phyloP scores from a whole-genome alignment of 1,284 basidiomycete species.

The Leccinum angustisporum region DNA sequence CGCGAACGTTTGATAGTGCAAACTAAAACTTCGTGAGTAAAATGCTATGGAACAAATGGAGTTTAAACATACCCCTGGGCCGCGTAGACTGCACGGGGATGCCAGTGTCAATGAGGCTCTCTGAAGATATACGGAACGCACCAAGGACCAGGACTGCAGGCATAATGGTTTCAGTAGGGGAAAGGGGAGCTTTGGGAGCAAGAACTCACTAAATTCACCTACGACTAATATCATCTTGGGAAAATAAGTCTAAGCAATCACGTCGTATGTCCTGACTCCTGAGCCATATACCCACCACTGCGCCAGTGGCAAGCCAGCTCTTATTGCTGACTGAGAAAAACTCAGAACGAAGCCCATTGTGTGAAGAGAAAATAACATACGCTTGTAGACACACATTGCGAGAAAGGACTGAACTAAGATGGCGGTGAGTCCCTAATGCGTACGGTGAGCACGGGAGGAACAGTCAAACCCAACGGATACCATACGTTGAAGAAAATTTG shows the following conservation, averaged over 20 bases:
- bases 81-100: conserved; percentile 37
- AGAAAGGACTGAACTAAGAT: conserved; percentile 41
- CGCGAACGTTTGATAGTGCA: conserved; percentile 38
- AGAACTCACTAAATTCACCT: conserved; percentile 50
- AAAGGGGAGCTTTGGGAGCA: background rate
- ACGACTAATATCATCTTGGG: conserved; percentile 40
- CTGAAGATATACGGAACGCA: conserved; percentile 14
- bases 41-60: background rate
- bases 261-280: too few relatives aligned
- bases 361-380: conserved; percentile 16
- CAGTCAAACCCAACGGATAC: background rate
- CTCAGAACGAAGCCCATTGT: background rate
- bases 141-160: conserved; percentile 20
- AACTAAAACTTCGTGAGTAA: conserved; percentile 19
- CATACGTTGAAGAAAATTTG: conserved; percentile 41
- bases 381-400: conserved; percentile 32
- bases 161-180: conserved; percentile 6
- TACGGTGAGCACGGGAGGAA: conserved; percentile 7
- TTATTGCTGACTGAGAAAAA: conserved; percentile 30
- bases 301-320: conserved; percentile 23
- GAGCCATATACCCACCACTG: conserved; percentile 22
- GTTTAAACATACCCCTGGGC: conserved; percentile 37
- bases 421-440: conserved; percentile 34
- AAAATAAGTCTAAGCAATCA: conserved; percentile 5
- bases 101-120: conserved; percentile 2